These are phyloP conservation scores for Malus fusca DNA, from an alignment of 306 rosid species.

Conservation along the genomic window DNA sequence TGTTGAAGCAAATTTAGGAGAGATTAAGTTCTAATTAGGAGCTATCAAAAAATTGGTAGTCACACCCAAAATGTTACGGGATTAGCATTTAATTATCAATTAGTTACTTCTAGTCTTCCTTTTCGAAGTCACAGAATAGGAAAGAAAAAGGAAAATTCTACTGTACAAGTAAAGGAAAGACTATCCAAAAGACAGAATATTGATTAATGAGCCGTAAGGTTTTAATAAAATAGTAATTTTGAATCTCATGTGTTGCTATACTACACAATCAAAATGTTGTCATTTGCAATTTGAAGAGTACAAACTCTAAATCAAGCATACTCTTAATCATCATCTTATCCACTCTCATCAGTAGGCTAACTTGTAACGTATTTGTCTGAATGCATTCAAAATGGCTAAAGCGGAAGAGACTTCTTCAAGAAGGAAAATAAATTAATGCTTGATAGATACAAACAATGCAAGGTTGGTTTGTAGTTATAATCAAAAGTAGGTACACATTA, in stretches of 20 bases:
- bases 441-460: background rate
- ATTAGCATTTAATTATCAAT: background rate
- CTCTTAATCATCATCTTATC: too few species aligned
- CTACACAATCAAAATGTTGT: too few species aligned
- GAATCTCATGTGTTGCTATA: background rate
- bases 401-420: too few species aligned
- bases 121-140: background rate
- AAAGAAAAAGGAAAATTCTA: background rate
- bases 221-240: background rate
- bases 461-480: background rate
- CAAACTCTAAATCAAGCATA: too few species aligned
- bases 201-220: background rate
- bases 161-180: background rate
- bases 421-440: background rate
- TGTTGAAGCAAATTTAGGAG: constrained; percentile 25
- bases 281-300: too few species aligned
- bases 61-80: background rate
- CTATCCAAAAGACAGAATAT: background rate
- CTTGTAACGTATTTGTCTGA: too few species aligned
- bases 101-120: background rate
- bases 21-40: constrained; percentile 14
- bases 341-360: too few species aligned
- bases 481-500: background rate
- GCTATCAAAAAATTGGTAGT: constrained; percentile 17
- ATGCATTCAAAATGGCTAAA: too few species aligned